Base-by-base conservation (phyloP, 2,329 filamentous ascomycete genomes). In the Peltaster fructicola region DNA sequence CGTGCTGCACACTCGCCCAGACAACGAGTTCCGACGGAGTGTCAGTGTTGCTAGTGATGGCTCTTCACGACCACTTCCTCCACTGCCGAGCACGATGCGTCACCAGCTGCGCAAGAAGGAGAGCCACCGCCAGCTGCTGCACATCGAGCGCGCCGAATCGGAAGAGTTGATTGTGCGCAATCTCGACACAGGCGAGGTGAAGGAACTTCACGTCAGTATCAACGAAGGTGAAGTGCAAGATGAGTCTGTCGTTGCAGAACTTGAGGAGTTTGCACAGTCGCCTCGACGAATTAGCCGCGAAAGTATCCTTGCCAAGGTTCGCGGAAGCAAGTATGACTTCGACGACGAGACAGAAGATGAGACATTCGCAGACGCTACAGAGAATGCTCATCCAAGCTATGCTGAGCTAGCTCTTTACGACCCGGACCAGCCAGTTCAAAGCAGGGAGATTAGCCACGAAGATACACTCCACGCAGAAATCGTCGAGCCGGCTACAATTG, bases 341-440 rank as follows among this genome's bases (percentile, higher is more conserved):
- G 51, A 51, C 6, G 49, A 56, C 14, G 41, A 40, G n/a, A 38
- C 37, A 10, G 35, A 39, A 11, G 39, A 43, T 7, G 37, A 33
- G 17, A 65, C 65, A 38, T 68, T 74, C 19, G 29, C 37, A 15
- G 30, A 31, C 8, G 38, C 37, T 17, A 31, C 36, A 10, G 31
- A 30, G 19, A 31, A 32, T 22, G 31, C 23, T 18, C 27, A 40
- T 13, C 43, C 40, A 9, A 36, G 37, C 30, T 56, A 59, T 30
- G 53, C 50, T 19, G 53, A 68, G 23, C 55, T 68, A 15, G 56
- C 54, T 10, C 51, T 52, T 29, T 63, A 81, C 31, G 82, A 95
- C 45, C 85, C 85, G 5, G 85, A 95, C 48, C 67, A 88, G 19
- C 79, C 85, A 0, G 80, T 93, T 38, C 84, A 80, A 11, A 90